These are phyloP conservation scores for Ogataea sp. DNA, from an alignment of 805 yeast species.

Conservation along the genomic window DNA sequence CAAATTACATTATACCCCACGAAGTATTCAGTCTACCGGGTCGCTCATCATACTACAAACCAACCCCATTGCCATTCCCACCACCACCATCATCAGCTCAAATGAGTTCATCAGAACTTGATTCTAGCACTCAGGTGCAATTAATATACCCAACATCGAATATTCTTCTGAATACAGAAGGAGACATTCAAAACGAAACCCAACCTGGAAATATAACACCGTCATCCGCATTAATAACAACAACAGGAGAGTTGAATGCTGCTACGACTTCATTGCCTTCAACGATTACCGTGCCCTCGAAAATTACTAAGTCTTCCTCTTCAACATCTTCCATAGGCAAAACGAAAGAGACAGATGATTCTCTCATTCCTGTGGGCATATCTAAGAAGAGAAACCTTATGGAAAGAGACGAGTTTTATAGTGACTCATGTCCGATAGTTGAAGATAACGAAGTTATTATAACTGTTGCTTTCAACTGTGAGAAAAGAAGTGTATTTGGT, in stretches of 20 bases:
- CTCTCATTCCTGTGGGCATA: constrained; percentile 9
- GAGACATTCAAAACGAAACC: too few relatives aligned
- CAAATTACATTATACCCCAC: constrained; percentile 6
- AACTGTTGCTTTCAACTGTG: constrained; percentile 14
- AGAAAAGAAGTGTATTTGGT: constrained; percentile 29
- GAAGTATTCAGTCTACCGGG: constrained; percentile 3
- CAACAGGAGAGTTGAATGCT: background rate
- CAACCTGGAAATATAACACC: too few relatives aligned
- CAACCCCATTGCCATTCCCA: background rate
- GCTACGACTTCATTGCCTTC: background rate
- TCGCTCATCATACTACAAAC: background rate
- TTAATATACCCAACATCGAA: too few relatives aligned
- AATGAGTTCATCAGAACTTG: background rate
- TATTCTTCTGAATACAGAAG: too few relatives aligned
- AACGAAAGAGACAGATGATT: background rate
- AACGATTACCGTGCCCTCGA: background rate
- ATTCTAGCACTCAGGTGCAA: too few relatives aligned
- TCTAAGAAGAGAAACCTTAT: constrained; percentile 3
- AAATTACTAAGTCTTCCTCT: background rate
- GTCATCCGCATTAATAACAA: too few relatives aligned
- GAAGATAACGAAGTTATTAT: constrained; percentile 17
- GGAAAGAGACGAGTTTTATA: background rate
- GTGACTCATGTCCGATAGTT: constrained; percentile 22
- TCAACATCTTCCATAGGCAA: background rate
- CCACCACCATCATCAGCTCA: background rate